These are phyloP conservation scores for Euphorbia peplus DNA, from an alignment of 345 rosid genomes.

Conservation along the genomic window DNA sequence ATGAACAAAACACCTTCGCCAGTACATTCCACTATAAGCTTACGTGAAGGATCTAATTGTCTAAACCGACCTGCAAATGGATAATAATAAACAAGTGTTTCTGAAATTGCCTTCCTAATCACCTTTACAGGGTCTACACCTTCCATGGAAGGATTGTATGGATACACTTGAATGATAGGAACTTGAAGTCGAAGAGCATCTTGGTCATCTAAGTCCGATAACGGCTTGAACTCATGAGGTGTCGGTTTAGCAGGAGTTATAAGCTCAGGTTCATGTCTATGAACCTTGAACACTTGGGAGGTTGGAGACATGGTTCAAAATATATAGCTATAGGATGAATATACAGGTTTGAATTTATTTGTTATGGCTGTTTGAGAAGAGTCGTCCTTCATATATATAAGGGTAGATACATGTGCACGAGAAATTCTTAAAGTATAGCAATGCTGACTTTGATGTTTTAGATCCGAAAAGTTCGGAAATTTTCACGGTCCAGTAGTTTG, in stretches of 20 bases:
- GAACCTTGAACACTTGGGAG: constrained; percentile 22
- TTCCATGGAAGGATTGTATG: constrained; percentile 10
- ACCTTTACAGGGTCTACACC: constrained; percentile 18
- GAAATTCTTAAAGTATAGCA: no score
- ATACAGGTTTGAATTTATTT: no score
- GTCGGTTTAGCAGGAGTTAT: constrained; percentile 21
- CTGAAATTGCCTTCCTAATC: constrained; percentile 12
- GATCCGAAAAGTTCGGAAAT: no score
- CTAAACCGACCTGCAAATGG: constrained; percentile 27
- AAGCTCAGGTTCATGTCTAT: constrained; percentile 21
- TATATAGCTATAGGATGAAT: neutral
- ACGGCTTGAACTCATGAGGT: constrained; percentile 19
- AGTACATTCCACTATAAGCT: constrained; percentile 23
- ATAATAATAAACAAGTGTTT: constrained; percentile 21
- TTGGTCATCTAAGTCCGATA: constrained; percentile 27
- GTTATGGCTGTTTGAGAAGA: no score
- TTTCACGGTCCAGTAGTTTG: no score
- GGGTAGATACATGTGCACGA: no score
- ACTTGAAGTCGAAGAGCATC: constrained; percentile 18
- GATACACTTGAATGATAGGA: constrained; percentile 17
- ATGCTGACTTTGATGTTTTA: no score
- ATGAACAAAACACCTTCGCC: constrained; percentile 26
- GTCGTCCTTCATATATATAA: no score
- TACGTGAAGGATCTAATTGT: constrained; percentile 15
- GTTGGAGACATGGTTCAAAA: neutral